Base-by-base conservation (phyloP, 129 eudicot genomes). In the Dittrichia graveolens region DNA sequence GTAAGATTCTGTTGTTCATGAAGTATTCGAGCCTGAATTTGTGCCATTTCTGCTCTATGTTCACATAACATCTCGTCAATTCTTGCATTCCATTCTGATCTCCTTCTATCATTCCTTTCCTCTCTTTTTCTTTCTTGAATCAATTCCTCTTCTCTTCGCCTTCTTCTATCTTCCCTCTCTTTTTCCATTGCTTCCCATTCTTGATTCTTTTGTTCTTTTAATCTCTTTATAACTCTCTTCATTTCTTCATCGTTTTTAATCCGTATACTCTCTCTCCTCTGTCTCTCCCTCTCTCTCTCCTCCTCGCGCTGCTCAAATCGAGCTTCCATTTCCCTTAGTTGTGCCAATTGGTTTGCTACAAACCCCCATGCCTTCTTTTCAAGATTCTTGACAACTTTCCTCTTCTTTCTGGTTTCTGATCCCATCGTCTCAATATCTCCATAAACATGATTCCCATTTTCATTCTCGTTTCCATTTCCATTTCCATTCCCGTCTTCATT, bases 1-100 rank as follows among this genome's bases (percentile, higher is more conserved):
- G 92, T 82, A 18, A 93, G 82, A 59, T 72, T 89, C 38, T 93
- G 98, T 65, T 93, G 98, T 64, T 93, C 98, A 4, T 93, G 86
- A 48, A 93, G 83, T 70, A 89, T 80, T 52, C 98, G 69, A 37
- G 89, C 83, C 65, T 93, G 98, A 72, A 93, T 76, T 70, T 89
- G 92, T 18, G 78, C 84, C 96, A 93, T 89, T 81, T 93, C 98
- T 13, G 72, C 89, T 76, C 95, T 81, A 61, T 93, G 96, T 63
- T 84, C 88, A 77, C 76, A 80, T 66, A 93, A 59, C 88, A 80
- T 89, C 76, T 82, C 95, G 43, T 93, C 96, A 44, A 85, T 89
- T 56, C 90, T 93, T 81, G 79, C 81, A 69, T 89, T 89, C 95
- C 95, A 93, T 59, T 93, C 98, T 3, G 61, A 75, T 71, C 98